A percentile compares a stretch with the other conserved stretches of the same genome.
Evolutionary conservation across 495 filamentous ascomycete genomes (phyloP).

Genomic region (Penicillium canescens): DNA sequence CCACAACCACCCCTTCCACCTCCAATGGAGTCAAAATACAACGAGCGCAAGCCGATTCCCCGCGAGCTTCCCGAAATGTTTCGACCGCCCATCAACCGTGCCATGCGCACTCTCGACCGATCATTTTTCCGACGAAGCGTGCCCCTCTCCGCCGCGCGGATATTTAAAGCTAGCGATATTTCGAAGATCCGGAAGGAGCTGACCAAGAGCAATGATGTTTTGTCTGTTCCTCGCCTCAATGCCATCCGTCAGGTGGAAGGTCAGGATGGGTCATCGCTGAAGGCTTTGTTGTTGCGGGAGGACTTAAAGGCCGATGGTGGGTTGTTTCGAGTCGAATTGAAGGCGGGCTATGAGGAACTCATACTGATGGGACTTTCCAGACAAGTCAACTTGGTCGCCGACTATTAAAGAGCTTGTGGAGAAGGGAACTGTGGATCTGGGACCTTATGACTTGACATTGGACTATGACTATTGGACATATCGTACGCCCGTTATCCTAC

Average conservation of each 20-base stretch:
- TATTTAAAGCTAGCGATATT: constrained; percentile 73
- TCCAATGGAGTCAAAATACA: constrained; percentile 32
- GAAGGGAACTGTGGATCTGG: constrained; percentile 62
- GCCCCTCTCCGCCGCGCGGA: constrained; percentile 72
- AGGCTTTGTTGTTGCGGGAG: constrained; percentile 74
- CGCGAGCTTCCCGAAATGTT: constrained; percentile 58
- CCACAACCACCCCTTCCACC: background rate
- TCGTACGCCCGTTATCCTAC: constrained; percentile 46
- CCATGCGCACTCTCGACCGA: constrained; percentile 76
- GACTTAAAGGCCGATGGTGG: constrained; percentile 68
- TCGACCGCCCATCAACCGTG: constrained; percentile 79
- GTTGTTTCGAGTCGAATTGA: constrained; percentile 36
- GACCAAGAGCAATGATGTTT: constrained; percentile 53
- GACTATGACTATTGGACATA: constrained; percentile 87
- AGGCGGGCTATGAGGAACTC: constrained; percentile 41
- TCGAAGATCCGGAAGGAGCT: constrained; percentile 63
- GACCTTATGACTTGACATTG: constrained; percentile 72
- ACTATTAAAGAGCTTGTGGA: constrained; percentile 67
- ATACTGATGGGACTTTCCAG: constrained; percentile 44
- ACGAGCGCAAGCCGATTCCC: constrained; percentile 17
- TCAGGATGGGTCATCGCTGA: constrained; percentile 54
- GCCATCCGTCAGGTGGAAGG: constrained; percentile 52
- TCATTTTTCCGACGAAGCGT: constrained; percentile 77
- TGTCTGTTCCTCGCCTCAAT: constrained; percentile 60
- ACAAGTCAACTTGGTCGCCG: constrained; percentile 70